These are phyloP conservation scores for Zhuliangozyma blackwelliae DNA, from an alignment of 1,139 yeast genomes.

Conservation along the genomic window DNA sequence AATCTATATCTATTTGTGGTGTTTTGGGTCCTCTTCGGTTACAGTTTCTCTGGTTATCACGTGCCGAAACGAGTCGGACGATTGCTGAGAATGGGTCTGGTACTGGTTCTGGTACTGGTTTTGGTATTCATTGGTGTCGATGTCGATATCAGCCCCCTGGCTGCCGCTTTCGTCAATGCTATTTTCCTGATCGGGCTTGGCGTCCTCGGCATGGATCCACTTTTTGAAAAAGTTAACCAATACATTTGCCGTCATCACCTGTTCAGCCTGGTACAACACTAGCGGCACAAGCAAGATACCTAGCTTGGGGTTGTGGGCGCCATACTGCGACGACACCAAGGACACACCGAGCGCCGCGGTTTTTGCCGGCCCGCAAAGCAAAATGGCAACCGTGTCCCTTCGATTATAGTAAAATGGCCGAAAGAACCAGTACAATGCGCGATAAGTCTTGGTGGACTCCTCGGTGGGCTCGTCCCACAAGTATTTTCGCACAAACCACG, in stretches of 20 bases:
- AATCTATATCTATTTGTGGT: neutral
- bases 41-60: neutral
- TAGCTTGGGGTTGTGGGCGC: slow-evolving; percentile 52
- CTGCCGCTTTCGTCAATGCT: neutral
- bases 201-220: slow-evolving; percentile 54
- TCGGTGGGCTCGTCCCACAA: slow-evolving; percentile 47
- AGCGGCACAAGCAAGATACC: slow-evolving; percentile 77
- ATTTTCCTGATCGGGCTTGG: slow-evolving; percentile 13
- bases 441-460: slow-evolving; percentile 37
- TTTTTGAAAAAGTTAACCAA: slow-evolving; percentile 59
- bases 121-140: neutral
- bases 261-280: slow-evolving; percentile 82
- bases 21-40: neutral
- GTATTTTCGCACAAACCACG: slow-evolving; percentile 43
- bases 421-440: slow-evolving; percentile 34
- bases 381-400: slow-evolving; percentile 68
- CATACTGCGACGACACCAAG: slow-evolving; percentile 74
- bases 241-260: slow-evolving; percentile 72
- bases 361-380: slow-evolving; percentile 90
- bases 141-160: neutral
- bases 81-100: too few relatives aligned
- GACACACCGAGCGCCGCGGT: slow-evolving; percentile 92
- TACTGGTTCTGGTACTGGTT: neutral
- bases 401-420: slow-evolving; percentile 69
- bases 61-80: too few relatives aligned